Conservation (phyloP, 768 basidiomycete genomes). For the Crepidotus variabilis region DNA sequence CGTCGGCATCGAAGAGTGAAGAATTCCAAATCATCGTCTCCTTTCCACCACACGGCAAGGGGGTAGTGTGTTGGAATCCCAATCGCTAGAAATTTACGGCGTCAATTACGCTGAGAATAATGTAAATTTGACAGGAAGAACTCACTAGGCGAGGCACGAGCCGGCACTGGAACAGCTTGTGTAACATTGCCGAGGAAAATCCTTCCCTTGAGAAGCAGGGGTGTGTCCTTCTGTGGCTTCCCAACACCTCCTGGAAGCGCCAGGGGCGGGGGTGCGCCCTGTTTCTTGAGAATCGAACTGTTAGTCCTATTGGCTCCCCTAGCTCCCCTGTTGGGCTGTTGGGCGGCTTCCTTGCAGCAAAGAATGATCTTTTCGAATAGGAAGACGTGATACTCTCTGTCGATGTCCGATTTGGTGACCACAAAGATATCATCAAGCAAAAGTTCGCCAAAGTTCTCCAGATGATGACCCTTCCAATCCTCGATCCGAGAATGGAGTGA, state of each 20-base stretch:
- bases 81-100: slow-evolving; percentile 31
- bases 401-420: slow-evolving; percentile 94
- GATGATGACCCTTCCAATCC: slow-evolving; percentile 98
- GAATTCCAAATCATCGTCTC: slow-evolving; percentile 88
- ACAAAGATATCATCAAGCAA: slow-evolving; percentile 93
- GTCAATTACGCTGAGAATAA: not conserved
- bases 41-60: slow-evolving; percentile 91
- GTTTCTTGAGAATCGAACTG: slow-evolving; percentile 88
- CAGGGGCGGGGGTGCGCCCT: slow-evolving; percentile 44
- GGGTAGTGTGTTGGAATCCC: slow-evolving; percentile 61
- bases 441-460: slow-evolving; percentile 91
- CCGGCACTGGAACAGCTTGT: slow-evolving; percentile 59
- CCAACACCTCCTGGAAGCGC: slow-evolving; percentile 47
- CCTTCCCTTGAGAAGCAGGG: slow-evolving; percentile 88
- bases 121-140: slow-evolving; percentile 14
- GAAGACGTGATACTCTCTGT: slow-evolving; percentile 98
- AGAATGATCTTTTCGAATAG: slow-evolving; percentile 98
- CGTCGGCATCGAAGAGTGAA: slow-evolving; percentile 92
- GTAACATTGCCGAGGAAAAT: slow-evolving; percentile 98
- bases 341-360: slow-evolving; percentile 90
- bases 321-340: slow-evolving; percentile 51
- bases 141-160: slow-evolving; percentile 61
- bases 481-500: slow-evolving; percentile 84
- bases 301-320: slow-evolving; percentile 81
- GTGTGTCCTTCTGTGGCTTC: slow-evolving; percentile 71